A percentile compares a stretch with the other conserved stretches of the same genome.
Conservation (phyloP, 345 rosid species). For the Conringia planisiliqua region DNA sequence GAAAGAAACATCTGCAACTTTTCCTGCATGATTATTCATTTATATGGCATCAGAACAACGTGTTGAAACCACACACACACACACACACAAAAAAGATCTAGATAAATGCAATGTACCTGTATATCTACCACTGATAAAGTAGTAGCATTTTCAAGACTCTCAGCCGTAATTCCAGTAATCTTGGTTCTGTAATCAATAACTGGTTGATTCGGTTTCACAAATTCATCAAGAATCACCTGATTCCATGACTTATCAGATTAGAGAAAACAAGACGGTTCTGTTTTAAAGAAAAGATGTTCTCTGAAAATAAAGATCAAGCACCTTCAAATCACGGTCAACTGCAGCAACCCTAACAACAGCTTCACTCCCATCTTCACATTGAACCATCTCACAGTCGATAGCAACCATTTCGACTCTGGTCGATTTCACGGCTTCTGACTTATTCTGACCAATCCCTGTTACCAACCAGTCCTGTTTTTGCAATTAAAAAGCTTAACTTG, state of each 20-base stretch:
- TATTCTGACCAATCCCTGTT: slow-evolving; percentile 38
- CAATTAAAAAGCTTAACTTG: not conserved
- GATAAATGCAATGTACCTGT: too few relatives aligned
- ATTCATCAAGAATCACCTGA: slow-evolving; percentile 67
- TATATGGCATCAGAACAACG: too few relatives aligned
- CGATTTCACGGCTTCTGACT: slow-evolving; percentile 34
- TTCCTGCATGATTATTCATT: too few relatives aligned
- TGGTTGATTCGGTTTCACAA: slow-evolving; percentile 60
- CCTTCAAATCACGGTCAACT: too few relatives aligned
- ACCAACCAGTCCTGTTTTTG: slow-evolving; percentile 63
- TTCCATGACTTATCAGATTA: not conserved
- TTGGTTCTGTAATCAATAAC: slow-evolving; percentile 63
- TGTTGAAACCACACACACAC: too few relatives aligned
- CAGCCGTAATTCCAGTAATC: slow-evolving; percentile 66
- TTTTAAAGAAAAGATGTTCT: not conserved
- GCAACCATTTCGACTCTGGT: slow-evolving; percentile 42
- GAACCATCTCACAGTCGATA: slow-evolving; percentile 96
- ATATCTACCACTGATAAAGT: slow-evolving; percentile 50
- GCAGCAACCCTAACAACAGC: slow-evolving; percentile 71
- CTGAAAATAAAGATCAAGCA: too few relatives aligned
- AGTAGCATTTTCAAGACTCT: slow-evolving; percentile 47
- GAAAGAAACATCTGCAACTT: too few relatives aligned
- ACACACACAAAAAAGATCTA: too few relatives aligned
- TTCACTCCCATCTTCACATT: slow-evolving; percentile 85
- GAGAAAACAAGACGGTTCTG: not conserved